Evolutionary conservation across 2,329 filamentous ascomycete species (phyloP).

Genomic region (Metarhizium anisopliae): DNA sequence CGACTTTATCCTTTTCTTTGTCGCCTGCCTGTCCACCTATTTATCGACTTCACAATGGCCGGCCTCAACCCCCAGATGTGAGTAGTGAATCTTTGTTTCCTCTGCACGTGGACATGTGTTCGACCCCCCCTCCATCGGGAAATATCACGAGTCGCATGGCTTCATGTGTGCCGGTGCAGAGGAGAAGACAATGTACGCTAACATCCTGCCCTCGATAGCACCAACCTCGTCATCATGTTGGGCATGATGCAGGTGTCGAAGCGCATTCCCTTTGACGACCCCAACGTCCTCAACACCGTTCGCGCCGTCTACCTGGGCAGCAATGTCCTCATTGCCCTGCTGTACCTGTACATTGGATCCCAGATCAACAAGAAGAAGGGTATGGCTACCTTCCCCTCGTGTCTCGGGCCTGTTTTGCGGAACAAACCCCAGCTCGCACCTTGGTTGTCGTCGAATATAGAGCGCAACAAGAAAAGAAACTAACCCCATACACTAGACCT

Average conservation of each 20-base stretch:
- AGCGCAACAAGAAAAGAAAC: background rate
- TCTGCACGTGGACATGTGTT: background rate
- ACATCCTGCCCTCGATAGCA: slow-evolving; percentile 40
- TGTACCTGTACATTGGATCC: slow-evolving; percentile 79
- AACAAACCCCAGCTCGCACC: too few relatives aligned
- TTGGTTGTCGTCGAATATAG: too few relatives aligned
- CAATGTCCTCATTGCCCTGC: slow-evolving; percentile 71
- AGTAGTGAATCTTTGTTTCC: slow-evolving; percentile 14
- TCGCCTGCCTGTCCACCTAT: background rate
- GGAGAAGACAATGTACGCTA: slow-evolving; percentile 11
- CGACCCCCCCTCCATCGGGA: background rate
- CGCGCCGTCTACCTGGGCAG: slow-evolving; percentile 47
- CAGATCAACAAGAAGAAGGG: slow-evolving; percentile 97
- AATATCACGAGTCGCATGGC: background rate
- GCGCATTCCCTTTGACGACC: slow-evolving; percentile 89
- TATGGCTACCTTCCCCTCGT: slow-evolving; percentile 33
- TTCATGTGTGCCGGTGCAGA: background rate
- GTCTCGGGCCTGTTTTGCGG: background rate
- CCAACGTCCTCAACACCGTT: slow-evolving; percentile 45
- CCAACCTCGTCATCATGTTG: slow-evolving; percentile 89
- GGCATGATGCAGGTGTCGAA: slow-evolving; percentile 98
- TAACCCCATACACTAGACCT: slow-evolving; percentile 55
- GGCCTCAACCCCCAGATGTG: slow-evolving; percentile 57
- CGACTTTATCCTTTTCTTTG: slow-evolving; percentile 3
- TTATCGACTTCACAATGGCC: slow-evolving; percentile 40